Conservation (phyloP, 371 early-diverging fungal genomes). For the Apophysomyces variabilis region DNA sequence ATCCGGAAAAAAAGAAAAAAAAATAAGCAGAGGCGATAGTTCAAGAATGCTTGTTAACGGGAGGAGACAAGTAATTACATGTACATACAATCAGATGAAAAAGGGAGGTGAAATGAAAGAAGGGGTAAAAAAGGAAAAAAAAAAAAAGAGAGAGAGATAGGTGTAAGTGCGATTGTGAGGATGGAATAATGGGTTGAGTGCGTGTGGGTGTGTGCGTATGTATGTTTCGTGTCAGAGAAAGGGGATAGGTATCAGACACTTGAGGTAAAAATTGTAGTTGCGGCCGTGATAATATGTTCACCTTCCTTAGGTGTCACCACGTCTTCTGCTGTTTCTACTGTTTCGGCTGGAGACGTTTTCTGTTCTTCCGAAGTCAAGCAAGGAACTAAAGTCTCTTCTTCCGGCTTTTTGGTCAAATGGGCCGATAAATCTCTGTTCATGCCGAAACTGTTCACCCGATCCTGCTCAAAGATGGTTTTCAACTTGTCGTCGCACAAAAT, state of each 20-base stretch:
- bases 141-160: constrained; percentile 11
- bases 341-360: constrained; percentile 30
- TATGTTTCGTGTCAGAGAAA: neutral
- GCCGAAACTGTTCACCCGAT: constrained; percentile 58
- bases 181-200: too few relatives aligned
- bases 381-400: constrained; percentile 21
- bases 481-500: constrained; percentile 61
- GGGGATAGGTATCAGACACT: neutral
- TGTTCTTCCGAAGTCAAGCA: constrained; percentile 6
- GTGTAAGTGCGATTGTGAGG: neutral
- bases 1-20: neutral
- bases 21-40: neutral
- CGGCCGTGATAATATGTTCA: neutral
- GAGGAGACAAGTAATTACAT: neutral
- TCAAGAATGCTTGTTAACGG: constrained; percentile 8
- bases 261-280: neutral
- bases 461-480: constrained; percentile 53
- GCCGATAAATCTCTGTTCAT: constrained; percentile 61
- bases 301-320: constrained; percentile 25
- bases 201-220: too few relatives aligned
- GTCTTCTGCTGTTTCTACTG: constrained; percentile 26
- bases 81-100: constrained; percentile 9
- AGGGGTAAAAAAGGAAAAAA: constrained; percentile 10
- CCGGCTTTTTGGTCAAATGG: constrained; percentile 53
- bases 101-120: constrained; percentile 13